Evolutionary conservation across 495 filamentous ascomycete genomes (phyloP).

Genomic region (Penicillium turbatum): DNA sequence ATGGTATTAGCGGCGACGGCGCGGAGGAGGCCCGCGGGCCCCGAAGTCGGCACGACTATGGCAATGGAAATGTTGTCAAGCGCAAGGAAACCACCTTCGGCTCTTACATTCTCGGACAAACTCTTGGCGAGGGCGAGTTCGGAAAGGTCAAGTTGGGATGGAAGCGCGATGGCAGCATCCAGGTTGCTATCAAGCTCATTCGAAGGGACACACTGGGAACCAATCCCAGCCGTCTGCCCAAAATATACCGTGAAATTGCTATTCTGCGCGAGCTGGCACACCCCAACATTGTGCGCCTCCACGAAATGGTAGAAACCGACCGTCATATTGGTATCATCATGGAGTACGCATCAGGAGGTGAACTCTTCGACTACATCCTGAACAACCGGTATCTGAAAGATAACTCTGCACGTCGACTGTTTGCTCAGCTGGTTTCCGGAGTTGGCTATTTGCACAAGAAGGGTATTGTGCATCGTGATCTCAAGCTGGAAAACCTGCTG

Average conservation of each 20-base stretch:
- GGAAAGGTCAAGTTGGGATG: slow-evolving; percentile 99
- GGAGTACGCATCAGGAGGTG: slow-evolving; percentile 95
- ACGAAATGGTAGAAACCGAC: slow-evolving; percentile 98
- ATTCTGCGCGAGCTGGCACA: slow-evolving; percentile 85
- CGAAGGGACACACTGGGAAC: slow-evolving; percentile 80
- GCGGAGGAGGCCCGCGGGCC: slow-evolving; percentile 59
- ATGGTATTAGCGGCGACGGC: slow-evolving; percentile 49
- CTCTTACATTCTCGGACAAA: slow-evolving; percentile 91
- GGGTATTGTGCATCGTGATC: slow-evolving; percentile 94
- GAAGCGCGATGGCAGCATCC: slow-evolving; percentile 89
- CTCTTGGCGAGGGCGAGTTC: slow-evolving; percentile 97
- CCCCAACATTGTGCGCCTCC: slow-evolving; percentile 93
- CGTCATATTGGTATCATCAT: slow-evolving; percentile 96
- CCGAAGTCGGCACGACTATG: slow-evolving; percentile 77
- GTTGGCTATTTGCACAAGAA: slow-evolving; percentile 99
- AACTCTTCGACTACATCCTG: slow-evolving; percentile 97
- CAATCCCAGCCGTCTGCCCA: slow-evolving; percentile 83
- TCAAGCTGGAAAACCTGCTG: slow-evolving; percentile 95
- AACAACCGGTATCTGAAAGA: slow-evolving; percentile 96
- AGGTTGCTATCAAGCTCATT: slow-evolving; percentile 98
- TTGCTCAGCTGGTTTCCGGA: slow-evolving; percentile 93
- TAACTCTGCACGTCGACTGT: slow-evolving; percentile 79
- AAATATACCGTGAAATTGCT: slow-evolving; percentile 94
- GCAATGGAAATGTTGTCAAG: slow-evolving; percentile 40
- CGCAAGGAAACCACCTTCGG: slow-evolving; percentile 86